Conservation (phyloP, 2,329 filamentous ascomycete species). For the Botrytis fragariae region DNA sequence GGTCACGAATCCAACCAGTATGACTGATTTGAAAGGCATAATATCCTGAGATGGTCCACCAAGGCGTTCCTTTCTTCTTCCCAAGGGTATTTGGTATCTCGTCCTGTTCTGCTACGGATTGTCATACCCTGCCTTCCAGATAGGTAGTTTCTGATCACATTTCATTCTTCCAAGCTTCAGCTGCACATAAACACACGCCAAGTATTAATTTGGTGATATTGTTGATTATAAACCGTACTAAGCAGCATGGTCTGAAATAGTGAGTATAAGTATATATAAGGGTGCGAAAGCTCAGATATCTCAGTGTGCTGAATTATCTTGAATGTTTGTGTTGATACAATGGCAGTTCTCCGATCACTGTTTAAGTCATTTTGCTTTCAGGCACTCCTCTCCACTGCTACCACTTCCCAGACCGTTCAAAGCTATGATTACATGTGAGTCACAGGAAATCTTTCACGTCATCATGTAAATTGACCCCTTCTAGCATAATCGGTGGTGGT, state of each 20-base stretch:
- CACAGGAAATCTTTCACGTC: background rate
- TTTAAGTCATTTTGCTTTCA: background rate
- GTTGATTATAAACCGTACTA: background rate
- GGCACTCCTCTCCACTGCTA: background rate
- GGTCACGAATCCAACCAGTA: background rate
- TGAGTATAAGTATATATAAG: background rate
- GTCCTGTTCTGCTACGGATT: background rate
- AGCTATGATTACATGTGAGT: slow-evolving; percentile 10
- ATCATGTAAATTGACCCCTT: background rate
- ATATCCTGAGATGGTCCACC: background rate
- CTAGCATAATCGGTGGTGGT: slow-evolving; percentile 6
- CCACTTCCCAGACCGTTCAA: background rate
- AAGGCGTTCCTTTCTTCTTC: background rate
- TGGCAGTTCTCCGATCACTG: background rate
- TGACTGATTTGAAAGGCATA: too few species aligned
- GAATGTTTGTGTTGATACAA: background rate
- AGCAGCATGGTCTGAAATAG: too few species aligned
- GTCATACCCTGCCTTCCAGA: background rate
- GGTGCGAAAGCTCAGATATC: background rate
- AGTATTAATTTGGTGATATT: background rate
- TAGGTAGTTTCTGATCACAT: background rate
- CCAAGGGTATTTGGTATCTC: background rate
- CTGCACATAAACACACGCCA: background rate
- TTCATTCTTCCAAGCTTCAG: background rate
- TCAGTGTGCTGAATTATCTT: background rate